Base-by-base conservation (phyloP, 495 filamentous ascomycete species). In the Hypoxylon intermedium region DNA sequence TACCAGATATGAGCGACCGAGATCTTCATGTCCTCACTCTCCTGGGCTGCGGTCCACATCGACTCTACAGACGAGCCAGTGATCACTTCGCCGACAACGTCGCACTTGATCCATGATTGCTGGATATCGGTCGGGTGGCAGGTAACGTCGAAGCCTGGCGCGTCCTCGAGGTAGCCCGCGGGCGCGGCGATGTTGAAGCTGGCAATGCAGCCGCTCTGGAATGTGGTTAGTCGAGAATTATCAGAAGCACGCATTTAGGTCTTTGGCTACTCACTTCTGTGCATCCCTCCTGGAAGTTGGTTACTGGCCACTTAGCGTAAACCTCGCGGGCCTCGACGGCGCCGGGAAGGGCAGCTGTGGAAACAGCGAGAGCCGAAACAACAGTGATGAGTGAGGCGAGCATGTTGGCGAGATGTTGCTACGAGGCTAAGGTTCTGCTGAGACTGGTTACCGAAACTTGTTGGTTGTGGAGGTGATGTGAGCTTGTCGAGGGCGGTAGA, bases 181-280 rank as follows among this genome's bases (percentile, higher is more conserved):
- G 49, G 53, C 7, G 42, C 60, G 43, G 28, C 33, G 30, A 64
- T 50, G 54, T 33, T 45, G 49, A 64, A 64, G 20, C 5, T 15
- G 0, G 48, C 36, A 0, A 15, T 37, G 54, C 60, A 64, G 16
- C 41, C 34, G 20, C 42, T 44, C 60, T 64, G 13, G 11, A 30
- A 38, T 11, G 1, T 47, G 19, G 34, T 63, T 33, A 63, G 48
- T 21, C 4, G 2, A 34, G 1, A 3, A 18, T 30, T 0, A 42
- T 18, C 9, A 26, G 9, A 30, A 4, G 15, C 5, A 18, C 9
- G 19, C n/a, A 37, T 15, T 34, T 40, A 26, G 15, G 18, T n/a
- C n/a, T n/a, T n/a, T 19, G 19, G n/a, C 3, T 42, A 54, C 49
- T 49, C 23, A 62, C 58, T 0, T 45, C 45, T n/a, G 34, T 40